These are phyloP conservation scores for Solanum hybrid DNA, from an alignment of 305 asterid genomes.

Conservation along the genomic window DNA sequence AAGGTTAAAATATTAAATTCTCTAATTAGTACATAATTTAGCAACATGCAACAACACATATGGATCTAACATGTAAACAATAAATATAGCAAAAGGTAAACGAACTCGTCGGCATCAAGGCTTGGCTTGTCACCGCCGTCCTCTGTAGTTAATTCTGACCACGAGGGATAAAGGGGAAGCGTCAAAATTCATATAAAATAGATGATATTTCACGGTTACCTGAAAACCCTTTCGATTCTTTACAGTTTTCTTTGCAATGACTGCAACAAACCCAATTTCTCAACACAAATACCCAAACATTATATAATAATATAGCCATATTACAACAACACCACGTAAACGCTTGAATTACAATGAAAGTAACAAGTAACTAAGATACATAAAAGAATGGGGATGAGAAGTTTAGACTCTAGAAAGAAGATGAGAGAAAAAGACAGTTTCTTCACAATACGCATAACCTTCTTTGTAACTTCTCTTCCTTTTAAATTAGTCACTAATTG, in stretches of 20 bases:
- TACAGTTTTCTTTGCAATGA: neutral
- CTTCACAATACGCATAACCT: too few species aligned
- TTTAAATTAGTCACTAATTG: too few species aligned
- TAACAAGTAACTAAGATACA: too few species aligned
- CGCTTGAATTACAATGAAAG: too few species aligned
- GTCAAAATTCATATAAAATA: neutral
- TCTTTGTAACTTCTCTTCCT: too few species aligned
- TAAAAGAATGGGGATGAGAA: too few species aligned
- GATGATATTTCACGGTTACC: neutral
- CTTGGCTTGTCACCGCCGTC: neutral
- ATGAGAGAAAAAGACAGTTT: too few species aligned
- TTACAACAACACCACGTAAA: too few species aligned
- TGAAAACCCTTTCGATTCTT: neutral
- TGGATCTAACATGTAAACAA: neutral
- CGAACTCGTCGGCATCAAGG: neutral
- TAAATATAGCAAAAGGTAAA: neutral
- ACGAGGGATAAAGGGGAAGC: neutral
- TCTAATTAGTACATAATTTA: neutral
- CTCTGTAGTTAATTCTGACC: neutral
- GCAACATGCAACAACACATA: neutral
- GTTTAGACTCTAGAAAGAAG: too few species aligned
- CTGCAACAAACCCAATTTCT: too few species aligned
- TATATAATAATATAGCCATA: too few species aligned
- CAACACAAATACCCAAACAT: too few species aligned
- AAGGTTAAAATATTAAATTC: neutral